Evolutionary conservation across 371 early-diverging fungal species (phyloP).

Genomic region (Rhizomucor pusillus): DNA sequence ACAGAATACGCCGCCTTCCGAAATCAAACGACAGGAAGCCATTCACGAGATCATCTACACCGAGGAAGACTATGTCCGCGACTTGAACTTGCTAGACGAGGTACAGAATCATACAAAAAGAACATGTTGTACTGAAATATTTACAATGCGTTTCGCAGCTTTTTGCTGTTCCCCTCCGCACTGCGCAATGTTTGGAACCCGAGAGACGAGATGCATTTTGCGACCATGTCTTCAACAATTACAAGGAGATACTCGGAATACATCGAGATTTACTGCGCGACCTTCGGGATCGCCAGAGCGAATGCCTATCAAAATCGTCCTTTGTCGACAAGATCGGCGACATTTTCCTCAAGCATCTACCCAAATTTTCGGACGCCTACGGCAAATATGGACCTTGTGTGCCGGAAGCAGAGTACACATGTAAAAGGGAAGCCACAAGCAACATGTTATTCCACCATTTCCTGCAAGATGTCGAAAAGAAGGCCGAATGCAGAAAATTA

Average conservation of each 20-base stretch:
- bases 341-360: constrained; percentile 67
- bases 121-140: too few species aligned
- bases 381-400: constrained; percentile 84
- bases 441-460: constrained; percentile 71
- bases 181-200: constrained; percentile 45
- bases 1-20: constrained; percentile 65
- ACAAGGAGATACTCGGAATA: constrained; percentile 63
- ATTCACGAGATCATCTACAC: constrained; percentile 90
- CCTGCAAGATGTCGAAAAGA: constrained; percentile 56
- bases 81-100: constrained; percentile 48
- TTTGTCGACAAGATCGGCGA: constrained; percentile 82
- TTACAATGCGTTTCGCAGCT: constrained; percentile 9
- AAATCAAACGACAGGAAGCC: constrained; percentile 87
- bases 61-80: constrained; percentile 88
- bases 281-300: constrained; percentile 65
- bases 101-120: constrained; percentile 10
- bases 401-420: constrained; percentile 69
- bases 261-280: constrained; percentile 66
- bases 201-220: constrained; percentile 65
- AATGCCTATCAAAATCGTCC: constrained; percentile 38
- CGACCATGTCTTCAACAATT: constrained; percentile 76
- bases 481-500: constrained; percentile 61
- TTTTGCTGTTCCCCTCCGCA: constrained; percentile 19
- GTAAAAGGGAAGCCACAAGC: constrained; percentile 65
- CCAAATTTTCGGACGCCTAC: constrained; percentile 65